Evolutionary conservation across 257 asterid species (phyloP).

Genomic region (Scutellaria baicalensis): DNA sequence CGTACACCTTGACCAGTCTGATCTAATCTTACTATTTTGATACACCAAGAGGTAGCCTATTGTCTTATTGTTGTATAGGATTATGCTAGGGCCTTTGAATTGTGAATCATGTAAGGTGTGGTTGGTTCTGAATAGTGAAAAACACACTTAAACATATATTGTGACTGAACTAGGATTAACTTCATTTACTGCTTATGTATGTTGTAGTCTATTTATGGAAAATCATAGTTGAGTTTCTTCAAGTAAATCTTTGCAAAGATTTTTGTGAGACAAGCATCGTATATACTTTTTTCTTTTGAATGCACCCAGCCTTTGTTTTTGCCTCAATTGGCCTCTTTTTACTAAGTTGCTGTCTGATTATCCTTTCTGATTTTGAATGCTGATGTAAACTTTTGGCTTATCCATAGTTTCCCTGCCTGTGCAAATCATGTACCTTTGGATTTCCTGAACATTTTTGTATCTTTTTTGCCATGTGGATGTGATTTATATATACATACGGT

Average conservation of each 20-base stretch:
- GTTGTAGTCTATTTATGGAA: not conserved
- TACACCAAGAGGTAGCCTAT: not conserved
- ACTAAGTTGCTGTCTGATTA: not conserved
- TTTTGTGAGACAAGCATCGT: too few relatives aligned
- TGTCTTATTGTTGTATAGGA: not conserved
- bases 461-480: constrained; percentile 2
- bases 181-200: not conserved
- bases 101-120: not conserved
- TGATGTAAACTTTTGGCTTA: not conserved
- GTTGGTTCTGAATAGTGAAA: not conserved
- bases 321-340: too few relatives aligned
- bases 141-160: not conserved
- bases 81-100: not conserved
- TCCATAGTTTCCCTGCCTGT: not conserved
- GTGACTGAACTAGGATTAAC: not conserved
- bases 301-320: not conserved
- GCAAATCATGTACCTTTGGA: not conserved
- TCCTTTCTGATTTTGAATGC: not conserved
- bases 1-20: not conserved
- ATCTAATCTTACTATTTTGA: not conserved
- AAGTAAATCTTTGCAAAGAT: not conserved
- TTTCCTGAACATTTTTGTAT: not conserved
- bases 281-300: not conserved
- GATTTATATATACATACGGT: not conserved
- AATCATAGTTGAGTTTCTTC: not conserved